These are phyloP conservation scores for Symbiodinium natans DNA, from an alignment of 73 alveolate genomes.

Conservation along the genomic window DNA sequence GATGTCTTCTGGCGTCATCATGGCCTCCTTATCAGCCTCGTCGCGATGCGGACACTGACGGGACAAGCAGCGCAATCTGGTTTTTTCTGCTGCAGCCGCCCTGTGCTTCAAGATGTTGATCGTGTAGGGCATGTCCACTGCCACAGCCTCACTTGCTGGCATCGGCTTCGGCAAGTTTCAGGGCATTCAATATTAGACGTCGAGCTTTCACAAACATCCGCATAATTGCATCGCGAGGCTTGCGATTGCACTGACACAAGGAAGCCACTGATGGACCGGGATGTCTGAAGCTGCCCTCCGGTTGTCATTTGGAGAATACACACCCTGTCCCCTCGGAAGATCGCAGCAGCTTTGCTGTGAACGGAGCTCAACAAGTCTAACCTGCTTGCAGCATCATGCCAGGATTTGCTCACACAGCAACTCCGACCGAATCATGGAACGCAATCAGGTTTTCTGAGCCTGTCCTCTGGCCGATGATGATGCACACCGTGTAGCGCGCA, in stretches of 20 bases:
- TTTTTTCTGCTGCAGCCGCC: background rate
- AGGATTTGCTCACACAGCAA: no score
- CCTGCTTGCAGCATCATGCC: no score
- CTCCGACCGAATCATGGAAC: no score
- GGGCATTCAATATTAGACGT: no score
- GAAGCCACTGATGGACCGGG: background rate
- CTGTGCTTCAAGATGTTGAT: background rate
- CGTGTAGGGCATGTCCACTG: background rate
- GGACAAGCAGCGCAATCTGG: slow-evolving; percentile 1
- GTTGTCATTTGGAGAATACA: background rate
- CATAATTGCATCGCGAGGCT: background rate
- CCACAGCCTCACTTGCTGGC: background rate
- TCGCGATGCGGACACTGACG: background rate
- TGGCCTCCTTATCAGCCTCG: background rate
- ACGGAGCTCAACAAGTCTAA: background rate
- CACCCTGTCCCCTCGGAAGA: background rate
- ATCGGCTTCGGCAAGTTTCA: no score
- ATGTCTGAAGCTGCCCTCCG: background rate
- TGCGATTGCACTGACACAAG: background rate
- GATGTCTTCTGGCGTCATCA: background rate
- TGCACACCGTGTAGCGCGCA: background rate
- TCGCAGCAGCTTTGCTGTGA: background rate
- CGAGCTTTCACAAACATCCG: no score
- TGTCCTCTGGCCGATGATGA: background rate
- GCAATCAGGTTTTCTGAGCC: no score